Percentiles rank a stretch among this genome's conserved stretches.
These are phyloP conservation scores for Aspergillus kassunensis DNA, from an alignment of 495 filamentous ascomycete genomes.

Conservation along the genomic window DNA sequence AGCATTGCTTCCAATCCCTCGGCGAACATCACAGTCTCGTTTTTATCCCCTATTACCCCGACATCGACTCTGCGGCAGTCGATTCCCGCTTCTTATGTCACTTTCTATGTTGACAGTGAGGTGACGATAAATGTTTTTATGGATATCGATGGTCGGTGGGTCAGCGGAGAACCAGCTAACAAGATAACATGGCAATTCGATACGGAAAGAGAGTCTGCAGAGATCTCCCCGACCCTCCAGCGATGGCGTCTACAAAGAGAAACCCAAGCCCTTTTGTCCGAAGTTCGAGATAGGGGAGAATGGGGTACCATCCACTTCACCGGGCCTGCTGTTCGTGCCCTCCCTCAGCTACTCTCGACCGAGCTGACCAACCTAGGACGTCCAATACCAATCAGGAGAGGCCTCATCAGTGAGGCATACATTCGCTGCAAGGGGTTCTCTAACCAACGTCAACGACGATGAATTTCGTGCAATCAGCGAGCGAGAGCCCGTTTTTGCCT, in stretches of 20 bases:
- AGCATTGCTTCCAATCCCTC: conserved; percentile 46
- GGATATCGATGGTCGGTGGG: conserved; percentile 88
- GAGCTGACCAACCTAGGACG: conserved; percentile 41
- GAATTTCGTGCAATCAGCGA: conserved; percentile 71
- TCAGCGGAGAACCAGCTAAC: conserved; percentile 66
- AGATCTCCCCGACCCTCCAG: conserved; percentile 38
- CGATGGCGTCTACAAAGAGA: conserved; percentile 62
- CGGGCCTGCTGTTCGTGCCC: conserved; percentile 54
- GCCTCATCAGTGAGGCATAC: conserved; percentile 62
- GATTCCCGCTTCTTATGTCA: conserved; percentile 83
- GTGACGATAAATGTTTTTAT: conserved; percentile 78
- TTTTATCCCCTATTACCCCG: conserved; percentile 89
- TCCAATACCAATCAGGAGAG: conserved; percentile 65
- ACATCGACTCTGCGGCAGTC: conserved; percentile 88
- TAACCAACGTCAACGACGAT: conserved; percentile 63
- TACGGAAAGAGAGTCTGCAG: conserved; percentile 28
- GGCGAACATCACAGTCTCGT: conserved; percentile 68
- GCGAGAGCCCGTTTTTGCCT: conserved; percentile 86
- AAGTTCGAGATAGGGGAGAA: conserved; percentile 73
- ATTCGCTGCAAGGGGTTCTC: conserved; percentile 66
- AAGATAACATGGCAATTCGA: conserved; percentile 66
- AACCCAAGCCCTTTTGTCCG: conserved; percentile 66
- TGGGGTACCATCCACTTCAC: conserved; percentile 86
- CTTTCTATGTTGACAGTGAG: conserved; percentile 65
- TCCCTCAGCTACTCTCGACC: background rate